Conservation (phyloP, 768 basidiomycete species). For the Russula griseocarnosa region DNA sequence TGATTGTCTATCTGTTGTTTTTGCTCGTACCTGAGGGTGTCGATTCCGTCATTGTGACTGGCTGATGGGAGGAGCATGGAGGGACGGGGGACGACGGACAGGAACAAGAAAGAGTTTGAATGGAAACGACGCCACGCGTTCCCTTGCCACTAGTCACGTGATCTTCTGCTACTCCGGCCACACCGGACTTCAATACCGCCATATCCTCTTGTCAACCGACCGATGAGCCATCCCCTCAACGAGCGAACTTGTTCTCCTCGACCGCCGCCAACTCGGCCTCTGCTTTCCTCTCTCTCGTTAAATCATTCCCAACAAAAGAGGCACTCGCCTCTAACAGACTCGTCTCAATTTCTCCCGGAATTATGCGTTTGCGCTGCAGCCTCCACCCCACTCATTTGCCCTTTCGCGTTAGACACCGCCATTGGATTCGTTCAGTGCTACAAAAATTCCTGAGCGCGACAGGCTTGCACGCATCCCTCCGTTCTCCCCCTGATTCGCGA, state of each 20-base stretch:
- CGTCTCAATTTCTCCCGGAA: conserved; percentile 52
- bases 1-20: conserved; percentile 18
- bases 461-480: conserved; percentile 78
- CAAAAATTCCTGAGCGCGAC: conserved; percentile 52
- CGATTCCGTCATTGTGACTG: conserved; percentile 17
- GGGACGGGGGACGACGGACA: no score
- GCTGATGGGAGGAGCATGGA: no score
- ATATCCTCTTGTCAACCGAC: not conserved
- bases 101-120: not conserved
- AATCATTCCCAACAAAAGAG: conserved; percentile 60
- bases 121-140: not conserved
- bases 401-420: conserved; percentile 76
- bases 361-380: conserved; percentile 68
- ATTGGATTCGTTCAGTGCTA: conserved; percentile 63
- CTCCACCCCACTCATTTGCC: conserved; percentile 65
- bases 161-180: not conserved
- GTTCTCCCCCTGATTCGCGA: conserved; percentile 52
- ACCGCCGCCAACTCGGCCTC: conserved; percentile 49
- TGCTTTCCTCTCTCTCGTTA: conserved; percentile 53
- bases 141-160: not conserved
- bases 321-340: conserved; percentile 36
- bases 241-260: conserved; percentile 47
- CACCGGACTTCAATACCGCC: no score
- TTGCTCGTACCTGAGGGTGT: conserved; percentile 10
- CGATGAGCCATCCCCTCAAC: conserved; percentile 60